A percentile compares a stretch with the other conserved stretches of the same genome.
phyloP scores from a whole-genome alignment of 2,329 filamentous ascomycete genomes.

The Cladosporium sp. region DNA sequence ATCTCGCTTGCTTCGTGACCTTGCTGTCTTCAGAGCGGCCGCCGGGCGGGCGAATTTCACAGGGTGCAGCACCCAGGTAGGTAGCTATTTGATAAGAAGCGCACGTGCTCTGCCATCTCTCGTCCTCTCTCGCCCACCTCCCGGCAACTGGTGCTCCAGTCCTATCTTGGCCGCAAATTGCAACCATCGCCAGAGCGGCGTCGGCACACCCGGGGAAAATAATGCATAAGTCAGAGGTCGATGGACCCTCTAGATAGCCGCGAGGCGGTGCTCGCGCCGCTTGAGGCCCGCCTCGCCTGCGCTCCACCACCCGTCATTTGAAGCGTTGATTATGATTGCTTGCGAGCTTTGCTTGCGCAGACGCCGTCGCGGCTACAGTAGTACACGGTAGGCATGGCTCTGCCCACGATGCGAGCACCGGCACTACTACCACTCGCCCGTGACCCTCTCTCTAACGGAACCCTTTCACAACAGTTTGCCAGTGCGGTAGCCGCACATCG shows the following conservation, averaged over 20 bases:
- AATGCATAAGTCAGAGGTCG: not conserved
- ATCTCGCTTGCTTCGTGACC: slow-evolving; percentile 9
- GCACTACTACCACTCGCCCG: not conserved
- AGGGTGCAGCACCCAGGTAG: too few species aligned
- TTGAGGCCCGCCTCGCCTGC: slow-evolving; percentile 6
- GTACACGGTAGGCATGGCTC: too few species aligned
- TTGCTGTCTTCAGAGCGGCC: slow-evolving; percentile 12
- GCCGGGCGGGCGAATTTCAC: not conserved
- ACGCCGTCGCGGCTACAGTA: too few species aligned
- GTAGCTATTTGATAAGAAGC: too few species aligned
- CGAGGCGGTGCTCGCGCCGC: slow-evolving; percentile 10
- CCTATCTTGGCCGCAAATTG: slow-evolving; percentile 5
- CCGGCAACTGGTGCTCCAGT: too few species aligned
- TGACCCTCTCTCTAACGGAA: too few species aligned
- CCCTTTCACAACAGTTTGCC: too few species aligned
- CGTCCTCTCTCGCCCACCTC: too few species aligned
- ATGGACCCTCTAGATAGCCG: slow-evolving; percentile 5
- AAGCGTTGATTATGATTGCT: not conserved
- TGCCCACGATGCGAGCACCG: not conserved
- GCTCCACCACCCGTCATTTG: slow-evolving; percentile 1
- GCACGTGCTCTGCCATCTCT: not conserved
- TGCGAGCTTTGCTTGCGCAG: too few species aligned
- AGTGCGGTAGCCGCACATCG: too few species aligned
- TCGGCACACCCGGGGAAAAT: slow-evolving; percentile 12
- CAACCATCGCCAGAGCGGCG: slow-evolving; percentile 6